These are phyloP conservation scores for Fusarium citri DNA, from an alignment of 2,329 filamentous ascomycete species.

Conservation along the genomic window DNA sequence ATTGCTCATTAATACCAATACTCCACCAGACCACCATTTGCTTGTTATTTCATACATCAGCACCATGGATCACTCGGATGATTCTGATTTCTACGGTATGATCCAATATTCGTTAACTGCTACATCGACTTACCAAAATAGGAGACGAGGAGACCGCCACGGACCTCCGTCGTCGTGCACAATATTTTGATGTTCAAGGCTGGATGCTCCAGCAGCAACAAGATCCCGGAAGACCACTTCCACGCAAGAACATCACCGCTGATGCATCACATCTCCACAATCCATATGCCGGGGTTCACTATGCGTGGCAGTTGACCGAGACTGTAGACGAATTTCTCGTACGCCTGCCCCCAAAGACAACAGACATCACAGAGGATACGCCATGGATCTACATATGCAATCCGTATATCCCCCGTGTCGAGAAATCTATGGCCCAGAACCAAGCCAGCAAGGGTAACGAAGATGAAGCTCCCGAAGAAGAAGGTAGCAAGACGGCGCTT, in stretches of 20 bases:
- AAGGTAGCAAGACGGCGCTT: constrained; percentile 58
- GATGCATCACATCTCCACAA: constrained; percentile 63
- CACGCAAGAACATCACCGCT: constrained; percentile 25
- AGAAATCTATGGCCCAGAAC: constrained; percentile 50
- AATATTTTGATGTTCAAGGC: constrained; percentile 60
- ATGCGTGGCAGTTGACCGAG: constrained; percentile 74
- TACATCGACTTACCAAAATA: constrained; percentile 49
- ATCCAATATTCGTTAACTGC: not conserved
- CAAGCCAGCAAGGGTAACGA: constrained; percentile 58
- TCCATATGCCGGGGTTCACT: constrained; percentile 64
- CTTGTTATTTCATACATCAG: not conserved
- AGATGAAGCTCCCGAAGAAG: constrained; percentile 61
- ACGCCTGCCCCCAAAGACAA: constrained; percentile 75
- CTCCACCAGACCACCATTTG: not conserved
- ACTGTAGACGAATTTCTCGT: constrained; percentile 72
- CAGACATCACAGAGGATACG: constrained; percentile 56
- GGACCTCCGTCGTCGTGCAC: constrained; percentile 61
- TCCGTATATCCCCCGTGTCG: constrained; percentile 61
- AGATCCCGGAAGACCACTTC: constrained; percentile 46
- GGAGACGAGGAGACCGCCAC: constrained; percentile 65
- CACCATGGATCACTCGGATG: constrained; percentile 56
- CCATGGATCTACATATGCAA: constrained; percentile 82
- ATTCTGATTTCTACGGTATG: constrained; percentile 69
- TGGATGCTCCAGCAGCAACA: constrained; percentile 55
- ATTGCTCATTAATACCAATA: constrained; percentile 1